Base-by-base conservation (phyloP, 75 land plant species). In the Picea sitchensis region DNA sequence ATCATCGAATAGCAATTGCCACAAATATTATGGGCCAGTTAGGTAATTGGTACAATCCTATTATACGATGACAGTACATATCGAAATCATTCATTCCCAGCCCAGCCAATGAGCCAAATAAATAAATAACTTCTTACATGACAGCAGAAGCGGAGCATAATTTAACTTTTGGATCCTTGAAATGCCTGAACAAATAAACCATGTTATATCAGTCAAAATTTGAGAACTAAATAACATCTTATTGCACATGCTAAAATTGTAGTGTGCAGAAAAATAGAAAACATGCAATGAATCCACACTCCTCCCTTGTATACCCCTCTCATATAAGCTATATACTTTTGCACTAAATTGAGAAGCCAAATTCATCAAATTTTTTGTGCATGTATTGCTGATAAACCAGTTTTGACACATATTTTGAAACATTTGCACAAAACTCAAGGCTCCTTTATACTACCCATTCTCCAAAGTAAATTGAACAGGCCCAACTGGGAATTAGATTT, bases 81-180 rank as follows among this genome's bases (percentile, higher is more conserved):
- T 18, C 1, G 44, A 71, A 71, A 20, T 71, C 74, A 44, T 71
- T 71, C 74, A 44, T 71, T 38, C 51, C 21, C 47, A 71, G 74
- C 13, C 56, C 56, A 41, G 47, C 54, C n/a, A 47, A 71, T 6
- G 11, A 17, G 47, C 56, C 56, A 44, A 44, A 71, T 7, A 17
- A 26, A 41, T 44, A 71, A n/a, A 71, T 20, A 71, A 18, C n/a
- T 44, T 23, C 23, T 17, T 20, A 56, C 9, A 71, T n/a, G 44
- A 44, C 23, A 71, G 26, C 74, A n/a, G 26, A 44, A 47, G 56
- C 74, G 44, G 51, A 3, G 56, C 26, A 44, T 71, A 9, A 44
- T 47, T 56, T 71, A 71, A 36, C 74, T 71, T 47, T 8, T 44
- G n/a, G 74, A 71, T 38, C 74, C 74, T 44, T 71, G 56, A 20